Evolutionary conservation across 2,329 filamentous ascomycete genomes (phyloP).

Genomic region (Aspergillaceae sp.): DNA sequence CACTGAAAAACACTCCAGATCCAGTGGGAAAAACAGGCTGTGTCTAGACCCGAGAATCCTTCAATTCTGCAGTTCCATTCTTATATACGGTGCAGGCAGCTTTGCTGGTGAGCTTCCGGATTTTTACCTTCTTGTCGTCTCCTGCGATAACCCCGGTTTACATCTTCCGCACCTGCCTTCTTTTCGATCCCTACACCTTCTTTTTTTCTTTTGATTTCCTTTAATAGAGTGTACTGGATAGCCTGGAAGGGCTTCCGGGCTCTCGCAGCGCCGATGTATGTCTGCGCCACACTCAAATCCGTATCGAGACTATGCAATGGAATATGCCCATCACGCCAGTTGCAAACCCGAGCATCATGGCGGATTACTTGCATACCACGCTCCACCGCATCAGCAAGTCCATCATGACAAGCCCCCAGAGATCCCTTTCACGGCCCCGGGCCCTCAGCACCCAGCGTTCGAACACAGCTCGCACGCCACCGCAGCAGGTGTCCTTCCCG

Average conservation of each 20-base stretch:
- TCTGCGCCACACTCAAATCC: conserved; percentile 64
- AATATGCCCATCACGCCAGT: conserved; percentile 61
- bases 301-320: conserved; percentile 70
- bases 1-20: too few species aligned
- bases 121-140: background rate
- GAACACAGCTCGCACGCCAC: conserved; percentile 36
- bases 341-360: conserved; percentile 58
- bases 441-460: conserved; percentile 24
- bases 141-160: background rate
- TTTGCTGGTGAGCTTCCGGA: too few species aligned
- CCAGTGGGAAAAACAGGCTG: too few species aligned
- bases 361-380: conserved; percentile 54
- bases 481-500: conserved; percentile 23
- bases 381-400: conserved; percentile 26
- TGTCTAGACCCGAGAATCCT: background rate
- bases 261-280: conserved; percentile 67
- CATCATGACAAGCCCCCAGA: conserved; percentile 28
- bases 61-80: too few species aligned
- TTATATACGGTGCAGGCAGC: background rate
- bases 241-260: conserved; percentile 61
- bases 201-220: conserved; percentile 5
- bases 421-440: conserved; percentile 24
- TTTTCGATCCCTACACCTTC: background rate
- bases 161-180: background rate
- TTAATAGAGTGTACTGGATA: conserved; percentile 12